phyloP scores from a whole-genome alignment of 352 stramenopile genomes.

The Pythium scleroteichum region DNA sequence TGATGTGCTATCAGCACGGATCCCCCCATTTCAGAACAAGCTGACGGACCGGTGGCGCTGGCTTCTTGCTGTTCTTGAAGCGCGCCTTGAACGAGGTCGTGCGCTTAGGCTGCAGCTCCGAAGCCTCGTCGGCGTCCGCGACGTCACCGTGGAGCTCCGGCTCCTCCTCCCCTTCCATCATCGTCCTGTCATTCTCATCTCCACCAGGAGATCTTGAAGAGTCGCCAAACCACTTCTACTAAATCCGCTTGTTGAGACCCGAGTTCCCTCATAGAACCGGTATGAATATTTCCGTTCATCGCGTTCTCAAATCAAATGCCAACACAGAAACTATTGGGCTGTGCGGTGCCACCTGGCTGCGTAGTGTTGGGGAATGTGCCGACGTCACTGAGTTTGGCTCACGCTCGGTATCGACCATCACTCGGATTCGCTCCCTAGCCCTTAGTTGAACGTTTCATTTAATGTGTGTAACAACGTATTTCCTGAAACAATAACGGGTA shows the following conservation, averaged over 20 bases:
- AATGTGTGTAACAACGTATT: no score
- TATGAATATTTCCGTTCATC: constrained; percentile 1
- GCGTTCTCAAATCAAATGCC: no score
- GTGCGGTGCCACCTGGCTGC: no score
- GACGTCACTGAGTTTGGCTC: no score
- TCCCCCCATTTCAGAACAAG: background rate
- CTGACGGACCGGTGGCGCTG: constrained; percentile 17
- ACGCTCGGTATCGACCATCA: no score
- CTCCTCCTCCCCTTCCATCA: constrained; percentile 29
- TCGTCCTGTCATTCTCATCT: constrained; percentile 13
- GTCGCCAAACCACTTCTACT: background rate
- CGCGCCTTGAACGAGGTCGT: constrained; percentile 55
- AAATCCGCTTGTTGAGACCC: no score
- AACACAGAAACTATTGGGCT: no score
- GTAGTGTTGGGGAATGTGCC: no score
- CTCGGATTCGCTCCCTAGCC: no score
- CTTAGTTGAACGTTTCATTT: no score
- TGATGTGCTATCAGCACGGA: no score
- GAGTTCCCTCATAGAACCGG: constrained; percentile 2
- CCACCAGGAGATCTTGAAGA: constrained; percentile 26
- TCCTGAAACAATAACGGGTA: no score
- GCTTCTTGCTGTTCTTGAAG: constrained; percentile 47
- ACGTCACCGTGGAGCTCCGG: background rate
- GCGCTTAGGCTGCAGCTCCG: constrained; percentile 59
- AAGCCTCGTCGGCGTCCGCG: background rate